Evolutionary conservation across 1,139 yeast species (phyloP), one percentile per base, ranked within the genome.

Genomic region (Debaryomyces subglobosus): DNA sequence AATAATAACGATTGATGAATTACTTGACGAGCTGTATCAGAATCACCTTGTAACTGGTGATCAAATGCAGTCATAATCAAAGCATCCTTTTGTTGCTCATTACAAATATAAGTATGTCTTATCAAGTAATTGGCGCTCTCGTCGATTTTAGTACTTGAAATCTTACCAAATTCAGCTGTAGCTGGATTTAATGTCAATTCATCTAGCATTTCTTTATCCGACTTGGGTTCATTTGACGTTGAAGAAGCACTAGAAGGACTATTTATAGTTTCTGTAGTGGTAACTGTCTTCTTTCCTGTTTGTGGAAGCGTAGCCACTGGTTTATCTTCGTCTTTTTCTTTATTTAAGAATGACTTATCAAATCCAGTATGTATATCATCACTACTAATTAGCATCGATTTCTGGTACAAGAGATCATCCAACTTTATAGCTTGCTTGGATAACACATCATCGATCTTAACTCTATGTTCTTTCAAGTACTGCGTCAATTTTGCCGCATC

Each of bases 351-450:
- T 0, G 96, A 87, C 25, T 89, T 80, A 62, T 92, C 96, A 73
- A 90, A 94, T 0, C 97, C 99, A n/a, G 96, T 90, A 57, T 84
- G 96, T 36, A 91, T 79, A 65, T 94, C 99, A 18, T 91, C 98
- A 49, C 96, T 86, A 4, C 96, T 84, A 54, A 94, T 92, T 62
- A 89, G 86, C 50, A 74, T 65, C 9, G 84, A 76, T 59, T 89
- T 87, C 62, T 92, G 96, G 56, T 83, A 78, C 56, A 82, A 78
- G 49, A 94, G 74, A 34, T 82, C 82, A 43, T 80, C 82, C 58
- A 91, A 72, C 59, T 84, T 86, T 38, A 79, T 77, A 37, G 80
- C 74, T 45, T 84, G 87, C 53, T 83, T 84, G 21, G 71, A 69
- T 51, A 85, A 73, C 7, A 86, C 86, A 34, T 78, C 77, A 51